phyloP scores from a whole-genome alignment of 768 basidiomycete genomes.

The Trametes punicea region DNA sequence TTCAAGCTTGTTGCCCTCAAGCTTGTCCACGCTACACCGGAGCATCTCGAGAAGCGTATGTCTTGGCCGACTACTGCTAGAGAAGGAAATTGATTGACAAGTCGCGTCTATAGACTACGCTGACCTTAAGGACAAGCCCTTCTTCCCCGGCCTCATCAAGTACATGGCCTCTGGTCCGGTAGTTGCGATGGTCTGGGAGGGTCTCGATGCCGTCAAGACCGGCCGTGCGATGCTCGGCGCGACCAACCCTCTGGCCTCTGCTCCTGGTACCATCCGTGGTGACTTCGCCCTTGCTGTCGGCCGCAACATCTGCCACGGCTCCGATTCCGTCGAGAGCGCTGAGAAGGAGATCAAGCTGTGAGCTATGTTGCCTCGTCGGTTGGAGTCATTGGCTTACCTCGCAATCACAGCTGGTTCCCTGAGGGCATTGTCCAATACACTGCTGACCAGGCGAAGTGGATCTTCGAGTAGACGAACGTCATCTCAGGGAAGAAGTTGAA shows the following conservation, averaged over 20 bases:
- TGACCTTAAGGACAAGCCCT: conserved; percentile 89
- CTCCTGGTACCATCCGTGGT: conserved; percentile 94
- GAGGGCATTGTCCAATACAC: conserved; percentile 76
- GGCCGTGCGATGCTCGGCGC: conserved; percentile 95
- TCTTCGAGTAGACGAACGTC: conserved; percentile 65
- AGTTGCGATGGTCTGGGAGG: conserved; percentile 94
- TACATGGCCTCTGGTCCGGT: conserved; percentile 98
- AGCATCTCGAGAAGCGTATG: conserved; percentile 89
- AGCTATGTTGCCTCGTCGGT: conserved; percentile 28
- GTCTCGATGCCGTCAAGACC: conserved; percentile 90
- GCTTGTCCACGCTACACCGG: conserved; percentile 72
- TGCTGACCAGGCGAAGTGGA: conserved; percentile 61
- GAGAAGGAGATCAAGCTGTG: conserved; percentile 95
- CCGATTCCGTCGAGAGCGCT: conserved; percentile 83
- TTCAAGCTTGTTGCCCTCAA: conserved; percentile 97
- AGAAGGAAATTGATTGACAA: neutral
- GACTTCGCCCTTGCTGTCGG: conserved; percentile 94
- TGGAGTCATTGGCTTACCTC: conserved; percentile 14
- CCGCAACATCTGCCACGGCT: conserved; percentile 92
- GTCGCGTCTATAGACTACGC: conserved; percentile 68
- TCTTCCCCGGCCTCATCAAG: conserved; percentile 95
- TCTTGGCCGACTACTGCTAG: neutral
- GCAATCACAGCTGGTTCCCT: conserved; percentile 77
- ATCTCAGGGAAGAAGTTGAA: conserved; percentile 10
- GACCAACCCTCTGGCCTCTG: conserved; percentile 92